Percentiles rank a stretch among this genome's conserved stretches.
phyloP scores from a whole-genome alignment of 345 rosid species.

The Draba incana region DNA sequence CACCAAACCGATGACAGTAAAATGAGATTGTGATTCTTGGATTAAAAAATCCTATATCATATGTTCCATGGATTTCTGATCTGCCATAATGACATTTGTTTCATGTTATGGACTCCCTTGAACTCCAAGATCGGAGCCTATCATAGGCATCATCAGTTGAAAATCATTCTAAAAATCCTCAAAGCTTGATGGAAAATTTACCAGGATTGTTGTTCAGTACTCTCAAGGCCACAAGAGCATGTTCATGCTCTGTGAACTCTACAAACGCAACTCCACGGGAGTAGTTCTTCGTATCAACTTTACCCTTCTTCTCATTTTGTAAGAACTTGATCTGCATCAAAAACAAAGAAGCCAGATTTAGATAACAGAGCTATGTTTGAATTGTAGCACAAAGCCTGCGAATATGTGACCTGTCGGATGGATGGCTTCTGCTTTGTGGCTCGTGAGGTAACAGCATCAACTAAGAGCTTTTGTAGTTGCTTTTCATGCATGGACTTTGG shows the following conservation, averaged over 20 bases:
- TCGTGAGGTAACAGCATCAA: conserved; percentile 78
- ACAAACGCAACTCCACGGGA: conserved; percentile 92
- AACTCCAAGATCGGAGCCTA: background rate
- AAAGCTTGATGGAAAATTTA: conserved; percentile 32
- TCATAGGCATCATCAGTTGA: conserved; percentile 12
- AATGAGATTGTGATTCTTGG: conserved; percentile 16
- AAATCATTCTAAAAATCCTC: background rate
- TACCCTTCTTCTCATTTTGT: conserved; percentile 66
- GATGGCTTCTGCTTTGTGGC: conserved; percentile 89
- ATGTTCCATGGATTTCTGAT: background rate
- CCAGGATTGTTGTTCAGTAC: conserved; percentile 94
- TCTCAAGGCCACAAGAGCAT: conserved; percentile 90
- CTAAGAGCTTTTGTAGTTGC: conserved; percentile 65
- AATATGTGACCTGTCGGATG: conserved; percentile 70
- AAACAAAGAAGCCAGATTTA: conserved; percentile 16
- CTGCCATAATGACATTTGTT: background rate
- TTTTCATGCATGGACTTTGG: conserved; percentile 79
- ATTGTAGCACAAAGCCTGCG: background rate
- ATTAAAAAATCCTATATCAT: background rate
- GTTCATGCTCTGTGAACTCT: conserved; percentile 81
- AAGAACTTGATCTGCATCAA: conserved; percentile 71
- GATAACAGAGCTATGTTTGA: conserved; percentile 8
- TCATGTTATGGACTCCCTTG: background rate
- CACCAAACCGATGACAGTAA: background rate
- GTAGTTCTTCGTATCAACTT: conserved; percentile 60